These are phyloP conservation scores for Geranium rotundifolium DNA, from an alignment of 345 rosid species.

Conservation along the genomic window DNA sequence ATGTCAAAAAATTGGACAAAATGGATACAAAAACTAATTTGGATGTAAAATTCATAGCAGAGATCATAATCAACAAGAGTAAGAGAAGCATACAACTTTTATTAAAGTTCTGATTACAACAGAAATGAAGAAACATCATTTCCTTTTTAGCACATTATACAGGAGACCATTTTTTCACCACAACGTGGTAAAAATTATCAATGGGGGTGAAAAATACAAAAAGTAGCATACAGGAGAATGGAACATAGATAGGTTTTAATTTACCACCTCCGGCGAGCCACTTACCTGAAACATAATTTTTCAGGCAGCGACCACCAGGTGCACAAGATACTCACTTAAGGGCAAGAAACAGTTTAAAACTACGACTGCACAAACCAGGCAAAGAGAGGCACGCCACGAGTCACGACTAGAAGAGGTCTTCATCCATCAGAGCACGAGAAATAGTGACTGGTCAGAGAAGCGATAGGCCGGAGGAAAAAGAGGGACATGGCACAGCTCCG, in stretches of 20 bases:
- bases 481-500: slow-evolving; percentile 15
- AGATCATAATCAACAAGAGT: background rate
- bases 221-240: slow-evolving; percentile 9
- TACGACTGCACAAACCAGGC: slow-evolving; percentile 14
- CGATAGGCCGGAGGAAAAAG: slow-evolving; percentile 2
- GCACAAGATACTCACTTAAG: slow-evolving; percentile 31
- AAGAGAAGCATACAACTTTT: background rate
- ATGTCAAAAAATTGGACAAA: background rate
- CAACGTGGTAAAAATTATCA: background rate
- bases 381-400: slow-evolving; percentile 10
- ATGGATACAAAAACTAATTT: background rate
- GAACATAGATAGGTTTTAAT: slow-evolving; percentile 18
- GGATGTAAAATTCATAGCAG: too few species aligned
- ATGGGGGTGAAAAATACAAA: slow-evolving; percentile 6
- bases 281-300: slow-evolving; percentile 22
- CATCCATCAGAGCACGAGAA: slow-evolving; percentile 10
- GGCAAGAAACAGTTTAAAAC: slow-evolving; percentile 11
- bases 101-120: background rate
- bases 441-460: too few species aligned
- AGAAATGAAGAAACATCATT: background rate
- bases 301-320: slow-evolving; percentile 51
- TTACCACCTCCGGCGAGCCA: slow-evolving; percentile 80
- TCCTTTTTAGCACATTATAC: slow-evolving; percentile 17
- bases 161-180: slow-evolving; percentile 1
- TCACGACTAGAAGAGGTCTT: slow-evolving; percentile 15